Base-by-base conservation (phyloP, 176 grass and related monocot species). In the Areca catechu region DNA sequence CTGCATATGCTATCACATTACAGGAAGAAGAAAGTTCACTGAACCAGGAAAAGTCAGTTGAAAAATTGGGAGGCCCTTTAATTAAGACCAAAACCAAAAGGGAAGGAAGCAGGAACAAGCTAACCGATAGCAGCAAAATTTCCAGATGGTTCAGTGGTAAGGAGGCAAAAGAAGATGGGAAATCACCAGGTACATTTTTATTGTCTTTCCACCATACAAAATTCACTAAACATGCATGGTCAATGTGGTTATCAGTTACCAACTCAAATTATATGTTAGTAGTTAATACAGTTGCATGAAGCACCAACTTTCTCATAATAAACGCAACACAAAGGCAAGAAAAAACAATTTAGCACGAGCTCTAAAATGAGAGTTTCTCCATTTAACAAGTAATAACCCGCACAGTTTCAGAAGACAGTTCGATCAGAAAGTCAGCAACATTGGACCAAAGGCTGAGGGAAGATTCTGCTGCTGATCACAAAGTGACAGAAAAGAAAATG, bases 81-180 rank as follows among this genome's bases (percentile, higher is more conserved):
- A 24, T 62, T 16, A 59, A 19, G 22, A 30, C 34, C 2, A 34
- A 55, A 54, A 60, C 17, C 24, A 77, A 56, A 50, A 77, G 23
- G 53, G 70, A 28, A 63, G 77, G 77, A 57, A 80, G 71, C 71
- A 77, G 71, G 29, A 85, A 74, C 50, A 96, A 48, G 15, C 62
- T 71, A 30, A 63, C 69, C 60, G 80, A 69, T 59, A 19, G 51
- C 27, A 75, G 77, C 52, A 88, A 82, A 69, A 62, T 97, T 20
- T 70, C 82, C 49, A 91, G 78, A 57, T 91, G 87, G 93, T 69
- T 91, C 16, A 83, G 77, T 61, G 68, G 60, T 53, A 82, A 84
- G 64, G 80, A 82, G 57, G 4, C 67, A 57, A 77, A 73, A 79
- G 77, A 81, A 51, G 74, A 79, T 24, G 62, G 77, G 5, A 79